Percentiles rank a stretch among this genome's conserved stretches.
Conservation (phyloP, 2,329 filamentous ascomycete genomes). For the Diaporthe vexans region DNA sequence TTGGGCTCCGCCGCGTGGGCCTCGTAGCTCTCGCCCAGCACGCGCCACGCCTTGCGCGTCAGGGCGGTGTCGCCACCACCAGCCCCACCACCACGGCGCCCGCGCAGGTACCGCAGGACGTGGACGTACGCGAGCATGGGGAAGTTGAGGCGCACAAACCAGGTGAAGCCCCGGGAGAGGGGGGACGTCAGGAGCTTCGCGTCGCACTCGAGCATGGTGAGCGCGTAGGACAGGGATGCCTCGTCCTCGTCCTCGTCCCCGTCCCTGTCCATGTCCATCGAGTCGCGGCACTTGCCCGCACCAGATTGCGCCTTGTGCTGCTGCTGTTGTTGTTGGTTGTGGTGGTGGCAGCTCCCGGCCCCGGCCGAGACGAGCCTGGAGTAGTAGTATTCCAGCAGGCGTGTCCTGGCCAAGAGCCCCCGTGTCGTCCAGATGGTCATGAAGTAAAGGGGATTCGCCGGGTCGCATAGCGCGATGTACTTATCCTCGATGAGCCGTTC, state of each 20-base stretch:
- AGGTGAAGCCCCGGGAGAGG: neutral
- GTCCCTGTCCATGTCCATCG: too few relatives aligned
- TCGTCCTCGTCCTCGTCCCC: neutral
- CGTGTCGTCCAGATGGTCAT: neutral
- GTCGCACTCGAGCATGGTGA: constrained; percentile 1
- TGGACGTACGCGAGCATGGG: constrained; percentile 2
- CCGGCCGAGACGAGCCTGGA: neutral
- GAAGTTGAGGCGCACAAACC: neutral
- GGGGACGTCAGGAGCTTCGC: neutral
- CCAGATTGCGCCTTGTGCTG: neutral
- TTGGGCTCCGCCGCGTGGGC: neutral
- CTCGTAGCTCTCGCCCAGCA: constrained; percentile 2
- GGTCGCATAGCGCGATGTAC: neutral
- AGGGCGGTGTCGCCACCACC: too few relatives aligned
- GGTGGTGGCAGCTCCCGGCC: neutral
- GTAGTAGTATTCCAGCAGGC: constrained; percentile 3
- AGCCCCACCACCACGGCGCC: too few relatives aligned
- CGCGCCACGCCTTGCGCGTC: neutral
- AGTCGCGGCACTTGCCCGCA: too few relatives aligned
- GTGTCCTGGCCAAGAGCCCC: neutral
- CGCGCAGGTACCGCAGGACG: neutral
- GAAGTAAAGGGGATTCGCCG: constrained; percentile 1
- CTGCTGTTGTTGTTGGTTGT: neutral
- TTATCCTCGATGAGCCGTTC: neutral
- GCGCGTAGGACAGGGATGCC: neutral